These are phyloP conservation scores for Cucumis sativus DNA, from an alignment of 306 rosid genomes.

Conservation along the genomic window DNA sequence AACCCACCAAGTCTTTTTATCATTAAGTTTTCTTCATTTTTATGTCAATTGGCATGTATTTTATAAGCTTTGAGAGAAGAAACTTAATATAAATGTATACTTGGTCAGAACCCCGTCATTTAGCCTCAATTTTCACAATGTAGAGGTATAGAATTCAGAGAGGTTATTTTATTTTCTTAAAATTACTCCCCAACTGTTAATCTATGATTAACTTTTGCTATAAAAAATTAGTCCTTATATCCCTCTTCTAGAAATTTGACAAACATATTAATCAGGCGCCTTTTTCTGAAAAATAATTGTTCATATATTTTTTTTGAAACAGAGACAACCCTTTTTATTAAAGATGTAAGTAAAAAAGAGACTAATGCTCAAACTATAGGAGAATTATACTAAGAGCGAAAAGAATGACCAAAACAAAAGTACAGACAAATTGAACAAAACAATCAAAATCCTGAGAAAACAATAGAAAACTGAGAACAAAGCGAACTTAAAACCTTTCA, in stretches of 20 bases:
- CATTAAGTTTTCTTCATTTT: not conserved
- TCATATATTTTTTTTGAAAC: too few relatives aligned
- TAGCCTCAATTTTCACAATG: not conserved
- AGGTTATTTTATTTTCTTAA: not conserved
- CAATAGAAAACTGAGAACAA: too few relatives aligned
- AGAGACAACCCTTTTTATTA: too few relatives aligned
- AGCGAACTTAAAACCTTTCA: too few relatives aligned
- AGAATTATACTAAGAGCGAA: too few relatives aligned
- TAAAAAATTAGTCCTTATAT: not conserved
- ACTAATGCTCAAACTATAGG: too few relatives aligned
- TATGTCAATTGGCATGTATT: not conserved
- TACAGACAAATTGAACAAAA: too few relatives aligned
- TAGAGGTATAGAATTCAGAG: not conserved
- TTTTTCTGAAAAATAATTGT: not conserved
- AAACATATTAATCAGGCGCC: not conserved
- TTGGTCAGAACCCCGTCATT: not conserved
- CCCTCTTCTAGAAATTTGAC: not conserved
- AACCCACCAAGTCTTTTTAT: not conserved
- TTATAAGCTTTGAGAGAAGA: not conserved
- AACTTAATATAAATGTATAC: not conserved
- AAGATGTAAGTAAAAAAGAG: too few relatives aligned
- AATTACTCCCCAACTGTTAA: not conserved
- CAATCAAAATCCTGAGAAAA: too few relatives aligned
- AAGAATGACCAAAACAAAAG: too few relatives aligned
- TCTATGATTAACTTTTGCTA: not conserved